phyloP scores from a whole-genome alignment of 768 basidiomycete species.

The Tricholoma flavovirens region DNA sequence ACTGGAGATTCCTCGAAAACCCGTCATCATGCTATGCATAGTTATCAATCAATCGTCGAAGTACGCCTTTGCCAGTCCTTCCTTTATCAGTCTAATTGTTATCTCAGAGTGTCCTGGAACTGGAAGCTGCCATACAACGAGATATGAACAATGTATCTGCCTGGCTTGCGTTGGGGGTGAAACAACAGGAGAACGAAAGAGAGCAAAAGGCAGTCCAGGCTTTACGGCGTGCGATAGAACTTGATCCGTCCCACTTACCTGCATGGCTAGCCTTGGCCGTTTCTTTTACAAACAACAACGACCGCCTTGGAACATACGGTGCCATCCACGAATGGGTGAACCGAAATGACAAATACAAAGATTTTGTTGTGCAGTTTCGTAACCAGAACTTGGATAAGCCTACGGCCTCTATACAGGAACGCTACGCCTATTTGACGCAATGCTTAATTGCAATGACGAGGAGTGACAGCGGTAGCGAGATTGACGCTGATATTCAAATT shows the following conservation, averaged over 20 bases:
- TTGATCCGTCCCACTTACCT: conserved; percentile 70
- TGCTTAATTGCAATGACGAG: conserved; percentile 80
- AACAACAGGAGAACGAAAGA: conserved; percentile 97
- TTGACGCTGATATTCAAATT: conserved; percentile 95
- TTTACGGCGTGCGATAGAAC: conserved; percentile 69
- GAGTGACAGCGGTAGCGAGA: conserved; percentile 44
- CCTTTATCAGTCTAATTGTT: conserved; percentile 9
- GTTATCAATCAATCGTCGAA: conserved; percentile 34
- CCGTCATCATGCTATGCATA: conserved; percentile 40
- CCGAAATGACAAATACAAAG: conserved; percentile 52
- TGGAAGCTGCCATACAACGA: conserved; percentile 85
- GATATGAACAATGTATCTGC: conserved; percentile 63
- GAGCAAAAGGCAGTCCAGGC: conserved; percentile 88
- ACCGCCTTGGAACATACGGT: conserved; percentile 66
- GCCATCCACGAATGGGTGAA: conserved; percentile 84
- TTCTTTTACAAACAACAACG: conserved; percentile 85
- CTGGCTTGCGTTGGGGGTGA: conserved; percentile 93
- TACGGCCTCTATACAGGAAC: conserved; percentile 29
- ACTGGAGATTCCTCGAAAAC: conserved; percentile 53
- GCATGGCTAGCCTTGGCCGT: conserved; percentile 91
- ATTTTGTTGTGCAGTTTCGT: conserved; percentile 37
- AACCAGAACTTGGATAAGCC: conserved; percentile 23
- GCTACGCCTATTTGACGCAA: conserved; percentile 55
- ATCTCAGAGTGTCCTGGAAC: conserved; percentile 72
- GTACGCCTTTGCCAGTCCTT: conserved; percentile 23